phyloP scores from a whole-genome alignment of 495 filamentous ascomycete species.

The Cercophora scortea region DNA sequence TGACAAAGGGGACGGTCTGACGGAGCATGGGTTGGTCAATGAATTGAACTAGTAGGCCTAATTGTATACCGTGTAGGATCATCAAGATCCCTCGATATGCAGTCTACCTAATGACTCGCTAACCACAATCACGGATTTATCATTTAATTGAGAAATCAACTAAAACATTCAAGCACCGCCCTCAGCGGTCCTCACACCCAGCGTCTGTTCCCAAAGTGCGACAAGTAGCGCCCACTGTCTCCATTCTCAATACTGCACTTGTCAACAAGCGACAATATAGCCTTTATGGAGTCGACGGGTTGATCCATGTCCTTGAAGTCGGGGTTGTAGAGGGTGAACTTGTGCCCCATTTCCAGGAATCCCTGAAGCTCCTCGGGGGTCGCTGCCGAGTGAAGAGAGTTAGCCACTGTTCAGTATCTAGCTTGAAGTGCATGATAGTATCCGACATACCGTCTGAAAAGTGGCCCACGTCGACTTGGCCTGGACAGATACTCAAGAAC shows the following conservation, averaged over 20 bases:
- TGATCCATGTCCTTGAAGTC: slow-evolving; percentile 40
- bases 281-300: slow-evolving; percentile 33
- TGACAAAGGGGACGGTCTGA: too few species aligned
- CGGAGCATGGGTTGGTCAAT: too few species aligned
- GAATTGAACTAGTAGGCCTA: too few species aligned
- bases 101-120: too few species aligned
- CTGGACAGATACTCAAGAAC: slow-evolving; percentile 43
- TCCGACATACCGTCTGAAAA: slow-evolving; percentile 18
- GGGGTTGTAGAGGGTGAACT: slow-evolving; percentile 37
- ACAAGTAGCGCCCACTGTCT: slow-evolving; percentile 44
- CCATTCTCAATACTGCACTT: slow-evolving; percentile 41
- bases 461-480: slow-evolving; percentile 34
- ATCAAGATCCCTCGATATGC: too few species aligned
- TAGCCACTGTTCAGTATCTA: too few species aligned
- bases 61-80: too few species aligned
- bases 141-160: too few species aligned
- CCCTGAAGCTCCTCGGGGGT: slow-evolving; percentile 22
- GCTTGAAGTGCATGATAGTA: background rate
- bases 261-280: slow-evolving; percentile 29
- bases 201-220: slow-evolving; percentile 24
- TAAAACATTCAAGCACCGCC: too few species aligned
- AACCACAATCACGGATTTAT: too few species aligned
- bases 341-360: slow-evolving; percentile 15
- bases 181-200: background rate
- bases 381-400: slow-evolving; percentile 16